phyloP scores from a whole-genome alignment of 345 rosid genomes.

The Brassica carinata region DNA sequence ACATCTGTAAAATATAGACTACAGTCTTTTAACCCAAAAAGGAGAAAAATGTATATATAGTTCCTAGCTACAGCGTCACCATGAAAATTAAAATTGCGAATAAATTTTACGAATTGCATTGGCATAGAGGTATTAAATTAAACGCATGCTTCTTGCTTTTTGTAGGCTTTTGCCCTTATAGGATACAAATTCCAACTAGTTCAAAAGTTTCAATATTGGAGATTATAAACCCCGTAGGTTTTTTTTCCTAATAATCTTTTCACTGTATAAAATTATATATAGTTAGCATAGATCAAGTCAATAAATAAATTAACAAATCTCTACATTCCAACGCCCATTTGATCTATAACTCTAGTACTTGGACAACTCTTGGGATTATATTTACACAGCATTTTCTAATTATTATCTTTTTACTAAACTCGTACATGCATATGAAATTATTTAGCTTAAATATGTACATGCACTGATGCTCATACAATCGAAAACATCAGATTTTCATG shows the following conservation, averaged over 20 bases:
- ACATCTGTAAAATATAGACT: conserved; percentile 7
- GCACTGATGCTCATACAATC: neutral
- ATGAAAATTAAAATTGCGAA: neutral
- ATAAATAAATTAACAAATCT: neutral
- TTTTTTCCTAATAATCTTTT: neutral
- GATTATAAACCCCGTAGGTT: conserved; percentile 20
- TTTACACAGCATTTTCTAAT: neutral
- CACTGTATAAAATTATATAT: neutral
- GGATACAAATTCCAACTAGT: conserved; percentile 35
- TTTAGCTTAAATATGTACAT: neutral
- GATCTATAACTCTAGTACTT: neutral
- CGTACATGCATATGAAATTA: neutral
- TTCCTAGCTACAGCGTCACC: conserved; percentile 7
- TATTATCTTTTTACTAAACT: neutral
- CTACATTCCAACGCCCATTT: conserved; percentile 14
- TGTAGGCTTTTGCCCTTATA: conserved; percentile 31
- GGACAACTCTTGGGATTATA: neutral
- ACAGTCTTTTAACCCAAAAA: neutral
- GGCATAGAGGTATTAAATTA: conserved; percentile 3
- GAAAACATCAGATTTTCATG: neutral
- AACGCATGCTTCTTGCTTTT: conserved; percentile 36
- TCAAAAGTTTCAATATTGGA: conserved; percentile 3
- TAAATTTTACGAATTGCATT: neutral
- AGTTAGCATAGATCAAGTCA: conserved; percentile 1
- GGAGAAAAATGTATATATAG: neutral